Percentiles rank a stretch among this genome's conserved stretches.
Conservation (phyloP, 1,139 yeast genomes). For the Debaryomyces subglobosus region DNA sequence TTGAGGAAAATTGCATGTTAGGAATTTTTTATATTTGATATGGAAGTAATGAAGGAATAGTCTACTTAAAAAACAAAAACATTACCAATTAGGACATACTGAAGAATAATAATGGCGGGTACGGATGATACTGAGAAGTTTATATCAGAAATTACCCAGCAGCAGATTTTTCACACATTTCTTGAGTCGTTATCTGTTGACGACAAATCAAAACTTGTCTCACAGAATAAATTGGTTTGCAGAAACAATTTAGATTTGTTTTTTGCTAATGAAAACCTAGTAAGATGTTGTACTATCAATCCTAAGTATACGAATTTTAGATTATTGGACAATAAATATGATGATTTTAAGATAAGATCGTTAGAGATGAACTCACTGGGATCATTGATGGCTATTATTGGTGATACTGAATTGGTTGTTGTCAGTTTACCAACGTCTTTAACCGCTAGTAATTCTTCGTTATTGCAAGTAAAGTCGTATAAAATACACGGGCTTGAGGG, state of each 20-base stretch:
- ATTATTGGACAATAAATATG: slow-evolving; percentile 14
- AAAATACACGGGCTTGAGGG: slow-evolving; percentile 21
- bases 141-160: slow-evolving; percentile 9
- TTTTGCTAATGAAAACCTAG: slow-evolving; percentile 30
- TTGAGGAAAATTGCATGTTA: background rate
- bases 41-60: background rate
- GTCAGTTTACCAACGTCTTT: slow-evolving; percentile 27
- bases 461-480: slow-evolving; percentile 19
- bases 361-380: slow-evolving; percentile 35
- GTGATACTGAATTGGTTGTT: slow-evolving; percentile 28
- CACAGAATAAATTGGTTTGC: slow-evolving; percentile 21
- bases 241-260: slow-evolving; percentile 32
- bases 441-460: slow-evolving; percentile 8
- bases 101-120: background rate
- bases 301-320: slow-evolving; percentile 26
- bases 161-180: slow-evolving; percentile 22
- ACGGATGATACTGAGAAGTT: slow-evolving; percentile 5
- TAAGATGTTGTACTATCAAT: slow-evolving; percentile 33
- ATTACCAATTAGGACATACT: background rate
- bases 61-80: background rate
- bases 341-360: slow-evolving; percentile 23
- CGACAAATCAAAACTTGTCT: slow-evolving; percentile 8
- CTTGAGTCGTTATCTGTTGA: slow-evolving; percentile 6
- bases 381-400: slow-evolving; percentile 37
- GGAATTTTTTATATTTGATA: background rate